Conservation (phyloP, 257 asterid species). For the Pogostemon cablin region DNA sequence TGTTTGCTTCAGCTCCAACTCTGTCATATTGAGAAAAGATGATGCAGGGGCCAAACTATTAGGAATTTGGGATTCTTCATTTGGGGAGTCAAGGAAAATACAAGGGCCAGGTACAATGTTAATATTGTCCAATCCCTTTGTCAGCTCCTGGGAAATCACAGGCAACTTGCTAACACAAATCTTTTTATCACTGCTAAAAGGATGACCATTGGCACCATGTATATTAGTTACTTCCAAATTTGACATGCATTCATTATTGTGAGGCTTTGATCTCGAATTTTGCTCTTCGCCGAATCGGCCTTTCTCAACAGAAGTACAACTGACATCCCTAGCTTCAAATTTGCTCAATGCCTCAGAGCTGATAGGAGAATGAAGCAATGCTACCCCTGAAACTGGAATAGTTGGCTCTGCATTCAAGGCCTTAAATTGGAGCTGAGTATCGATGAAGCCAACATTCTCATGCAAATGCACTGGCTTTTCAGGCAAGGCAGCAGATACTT, state of each 20-base stretch:
- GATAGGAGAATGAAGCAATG: constrained; percentile 34
- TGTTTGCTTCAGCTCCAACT: constrained; percentile 37
- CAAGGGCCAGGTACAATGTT: constrained; percentile 37
- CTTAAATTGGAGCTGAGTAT: constrained; percentile 45
- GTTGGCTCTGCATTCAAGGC: constrained; percentile 40
- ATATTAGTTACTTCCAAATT: constrained; percentile 35
- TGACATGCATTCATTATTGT: constrained; percentile 30
- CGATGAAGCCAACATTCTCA: constrained; percentile 39
- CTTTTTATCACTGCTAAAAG: constrained; percentile 23
- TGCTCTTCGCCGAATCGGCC: constrained; percentile 34
- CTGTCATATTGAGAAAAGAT: constrained; percentile 33
- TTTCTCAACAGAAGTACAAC: constrained; percentile 23
- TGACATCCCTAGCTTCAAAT: constrained; percentile 28
- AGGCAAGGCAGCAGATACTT: constrained; percentile 40
- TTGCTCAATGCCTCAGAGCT: constrained; percentile 37
- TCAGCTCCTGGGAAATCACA: constrained; percentile 29
- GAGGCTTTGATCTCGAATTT: constrained; percentile 35
- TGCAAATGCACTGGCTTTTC: constrained; percentile 50
- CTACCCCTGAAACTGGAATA: constrained; percentile 39
- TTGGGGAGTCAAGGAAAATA: constrained; percentile 33
- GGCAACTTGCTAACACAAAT: constrained; percentile 32
- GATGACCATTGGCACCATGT: constrained; percentile 27
- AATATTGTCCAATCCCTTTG: constrained; percentile 39
- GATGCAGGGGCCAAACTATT: constrained; percentile 38
- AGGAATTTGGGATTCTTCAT: constrained; percentile 37